A percentile compares a stretch with the other conserved stretches of the same genome.
These are phyloP conservation scores for Exophiala mesophila DNA, from an alignment of 2,329 filamentous ascomycete species.

Conservation along the genomic window DNA sequence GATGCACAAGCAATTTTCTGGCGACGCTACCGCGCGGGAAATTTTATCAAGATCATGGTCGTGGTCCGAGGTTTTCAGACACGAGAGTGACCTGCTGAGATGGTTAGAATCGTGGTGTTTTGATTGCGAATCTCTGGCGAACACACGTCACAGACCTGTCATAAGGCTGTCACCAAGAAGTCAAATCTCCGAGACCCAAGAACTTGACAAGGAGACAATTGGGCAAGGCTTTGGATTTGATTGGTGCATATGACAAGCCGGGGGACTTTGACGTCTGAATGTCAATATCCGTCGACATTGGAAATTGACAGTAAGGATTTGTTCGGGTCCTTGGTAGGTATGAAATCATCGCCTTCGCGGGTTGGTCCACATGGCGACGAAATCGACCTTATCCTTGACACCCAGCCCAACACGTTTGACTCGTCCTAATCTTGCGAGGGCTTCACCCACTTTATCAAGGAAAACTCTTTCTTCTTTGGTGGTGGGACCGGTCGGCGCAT, in stretches of 20 bases:
- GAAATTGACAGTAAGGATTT: too few relatives aligned
- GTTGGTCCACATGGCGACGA: conserved; percentile 66
- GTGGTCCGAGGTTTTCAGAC: too few relatives aligned
- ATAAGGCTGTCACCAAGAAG: conserved; percentile 3
- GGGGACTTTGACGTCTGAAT: too few relatives aligned
- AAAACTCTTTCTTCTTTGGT: conserved; percentile 60
- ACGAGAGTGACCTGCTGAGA: too few relatives aligned
- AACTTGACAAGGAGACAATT: not conserved
- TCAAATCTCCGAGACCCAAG: not conserved
- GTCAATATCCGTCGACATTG: too few relatives aligned
- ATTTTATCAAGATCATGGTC: not conserved
- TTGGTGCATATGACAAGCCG: too few relatives aligned
- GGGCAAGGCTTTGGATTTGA: not conserved
- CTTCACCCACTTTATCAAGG: conserved; percentile 75
- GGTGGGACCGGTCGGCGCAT: conserved; percentile 34
- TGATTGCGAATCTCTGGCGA: conserved; percentile 7
- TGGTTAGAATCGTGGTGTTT: too few relatives aligned
- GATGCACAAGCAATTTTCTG: not conserved
- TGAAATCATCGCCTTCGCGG: conserved; percentile 30
- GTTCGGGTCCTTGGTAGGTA: too few relatives aligned
- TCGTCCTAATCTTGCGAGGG: conserved; percentile 77
- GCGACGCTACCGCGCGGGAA: too few relatives aligned
- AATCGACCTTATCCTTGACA: conserved; percentile 74
- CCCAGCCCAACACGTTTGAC: conserved; percentile 86
- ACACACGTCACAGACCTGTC: not conserved